A percentile compares a stretch with the other conserved stretches of the same genome.
These are phyloP conservation scores for Phialocephala subalpina DNA, from an alignment of 2,329 filamentous ascomycete genomes.

Conservation along the genomic window DNA sequence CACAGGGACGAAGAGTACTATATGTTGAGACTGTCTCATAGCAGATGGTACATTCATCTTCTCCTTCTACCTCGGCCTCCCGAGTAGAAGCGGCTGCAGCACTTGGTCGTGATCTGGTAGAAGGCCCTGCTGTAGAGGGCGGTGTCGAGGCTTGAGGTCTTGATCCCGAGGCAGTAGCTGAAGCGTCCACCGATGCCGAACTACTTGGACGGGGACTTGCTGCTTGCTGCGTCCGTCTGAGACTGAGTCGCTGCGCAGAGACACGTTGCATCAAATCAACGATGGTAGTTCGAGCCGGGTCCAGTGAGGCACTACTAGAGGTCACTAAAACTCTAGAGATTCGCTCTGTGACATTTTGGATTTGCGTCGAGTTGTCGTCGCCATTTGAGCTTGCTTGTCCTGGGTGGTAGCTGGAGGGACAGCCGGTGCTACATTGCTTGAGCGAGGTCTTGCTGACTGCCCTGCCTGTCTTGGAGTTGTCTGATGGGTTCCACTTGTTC, in stretches of 20 bases:
- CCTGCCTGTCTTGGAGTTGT: too few species aligned
- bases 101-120: not conserved
- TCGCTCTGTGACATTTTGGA: too few species aligned
- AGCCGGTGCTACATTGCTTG: too few species aligned
- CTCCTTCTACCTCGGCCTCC: not conserved
- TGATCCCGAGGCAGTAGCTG: not conserved
- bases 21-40: not conserved
- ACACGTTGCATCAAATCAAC: not conserved
- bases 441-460: too few species aligned
- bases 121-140: not conserved
- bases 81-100: not conserved
- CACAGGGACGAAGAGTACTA: constrained; percentile 9
- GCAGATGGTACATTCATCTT: constrained; percentile 12
- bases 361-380: too few species aligned
- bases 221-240: not conserved
- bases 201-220: not conserved
- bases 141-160: too few species aligned
- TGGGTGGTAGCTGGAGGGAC: too few species aligned
- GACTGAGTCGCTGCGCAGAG: not conserved
- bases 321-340: not conserved
- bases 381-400: too few species aligned
- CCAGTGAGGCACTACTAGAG: not conserved
- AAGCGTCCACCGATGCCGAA: not conserved
- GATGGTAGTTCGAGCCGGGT: not conserved
- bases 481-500: too few species aligned